Evolutionary conservation across 1,139 yeast species (phyloP).

Genomic region (Candida buenavistaensis): DNA sequence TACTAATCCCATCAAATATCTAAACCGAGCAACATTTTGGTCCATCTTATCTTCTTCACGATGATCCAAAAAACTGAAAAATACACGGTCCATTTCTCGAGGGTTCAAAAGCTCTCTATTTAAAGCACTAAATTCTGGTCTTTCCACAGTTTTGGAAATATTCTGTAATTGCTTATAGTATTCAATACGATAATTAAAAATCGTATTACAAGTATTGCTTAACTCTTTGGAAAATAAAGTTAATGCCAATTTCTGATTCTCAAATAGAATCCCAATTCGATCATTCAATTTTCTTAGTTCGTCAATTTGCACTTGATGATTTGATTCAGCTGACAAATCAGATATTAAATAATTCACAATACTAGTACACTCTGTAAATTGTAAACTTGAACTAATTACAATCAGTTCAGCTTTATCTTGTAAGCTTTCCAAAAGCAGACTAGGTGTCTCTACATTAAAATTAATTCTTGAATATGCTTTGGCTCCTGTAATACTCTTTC

Average conservation of each 20-base stretch:
- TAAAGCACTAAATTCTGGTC: conserved; percentile 22
- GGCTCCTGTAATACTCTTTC: conserved; percentile 27
- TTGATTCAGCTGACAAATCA: conserved; percentile 8
- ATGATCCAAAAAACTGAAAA: not conserved
- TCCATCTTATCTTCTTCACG: conserved; percentile 22
- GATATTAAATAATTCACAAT: conserved; percentile 3
- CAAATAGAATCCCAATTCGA: conserved; percentile 30
- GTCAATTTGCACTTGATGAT: conserved; percentile 17
- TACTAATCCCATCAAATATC: conserved; percentile 50
- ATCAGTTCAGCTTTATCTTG: too few relatives aligned
- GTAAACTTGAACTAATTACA: not conserved
- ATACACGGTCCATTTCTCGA: not conserved
- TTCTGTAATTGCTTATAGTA: conserved; percentile 84
- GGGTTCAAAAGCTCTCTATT: conserved; percentile 20
- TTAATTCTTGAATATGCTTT: too few relatives aligned
- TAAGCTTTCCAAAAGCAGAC: too few relatives aligned
- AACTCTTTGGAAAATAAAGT: conserved; percentile 46
- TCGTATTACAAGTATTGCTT: conserved; percentile 54
- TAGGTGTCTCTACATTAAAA: too few relatives aligned
- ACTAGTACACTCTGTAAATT: conserved; percentile 1
- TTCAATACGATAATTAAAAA: conserved; percentile 75
- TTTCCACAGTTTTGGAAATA: conserved; percentile 73
- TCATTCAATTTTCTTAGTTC: conserved; percentile 25
- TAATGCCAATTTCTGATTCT: conserved; percentile 42
- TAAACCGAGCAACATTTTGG: conserved; percentile 51